These are phyloP conservation scores for Fusarium sp. DNA, from an alignment of 2,329 filamentous ascomycete species.

Conservation along the genomic window DNA sequence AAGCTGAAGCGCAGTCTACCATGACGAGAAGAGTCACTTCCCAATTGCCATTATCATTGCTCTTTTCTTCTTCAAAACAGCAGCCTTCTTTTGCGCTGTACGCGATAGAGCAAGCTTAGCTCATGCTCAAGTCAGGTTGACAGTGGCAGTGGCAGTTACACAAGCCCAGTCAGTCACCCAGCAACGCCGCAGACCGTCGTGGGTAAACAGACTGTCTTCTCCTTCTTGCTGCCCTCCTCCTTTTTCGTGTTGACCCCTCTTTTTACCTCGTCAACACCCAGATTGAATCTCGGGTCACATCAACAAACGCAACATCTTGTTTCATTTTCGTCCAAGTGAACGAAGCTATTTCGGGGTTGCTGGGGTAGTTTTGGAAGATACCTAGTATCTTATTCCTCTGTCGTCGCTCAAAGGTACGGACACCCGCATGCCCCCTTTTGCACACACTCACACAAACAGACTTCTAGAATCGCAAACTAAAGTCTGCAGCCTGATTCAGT, in stretches of 20 bases:
- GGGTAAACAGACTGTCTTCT: background rate
- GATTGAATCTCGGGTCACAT: background rate
- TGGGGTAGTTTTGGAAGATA: too few species aligned
- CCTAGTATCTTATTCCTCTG: background rate
- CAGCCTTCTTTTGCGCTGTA: background rate
- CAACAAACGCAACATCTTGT: background rate
- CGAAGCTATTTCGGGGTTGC: background rate
- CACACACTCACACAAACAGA: background rate
- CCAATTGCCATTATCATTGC: background rate
- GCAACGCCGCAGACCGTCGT: background rate
- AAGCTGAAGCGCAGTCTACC: accelerated
- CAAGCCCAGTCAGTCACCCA: slow-evolving; percentile 5
- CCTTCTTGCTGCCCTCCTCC: background rate
- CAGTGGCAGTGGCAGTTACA: background rate
- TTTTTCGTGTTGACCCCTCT: background rate
- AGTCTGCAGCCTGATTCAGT: too few species aligned
- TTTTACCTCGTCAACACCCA: background rate
- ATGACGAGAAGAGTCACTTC: too few species aligned
- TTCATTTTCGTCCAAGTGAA: background rate
- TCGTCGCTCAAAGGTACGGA: background rate
- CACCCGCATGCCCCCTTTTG: background rate
- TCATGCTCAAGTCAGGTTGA: background rate
- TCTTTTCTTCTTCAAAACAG: background rate
- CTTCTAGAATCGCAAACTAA: background rate
- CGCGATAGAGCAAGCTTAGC: background rate